Evolutionary conservation across 192 early-diverging fungal species (phyloP), one percentile per base, ranked within the genome.

Genomic region (Jimgerdemannia flammicorona): DNA sequence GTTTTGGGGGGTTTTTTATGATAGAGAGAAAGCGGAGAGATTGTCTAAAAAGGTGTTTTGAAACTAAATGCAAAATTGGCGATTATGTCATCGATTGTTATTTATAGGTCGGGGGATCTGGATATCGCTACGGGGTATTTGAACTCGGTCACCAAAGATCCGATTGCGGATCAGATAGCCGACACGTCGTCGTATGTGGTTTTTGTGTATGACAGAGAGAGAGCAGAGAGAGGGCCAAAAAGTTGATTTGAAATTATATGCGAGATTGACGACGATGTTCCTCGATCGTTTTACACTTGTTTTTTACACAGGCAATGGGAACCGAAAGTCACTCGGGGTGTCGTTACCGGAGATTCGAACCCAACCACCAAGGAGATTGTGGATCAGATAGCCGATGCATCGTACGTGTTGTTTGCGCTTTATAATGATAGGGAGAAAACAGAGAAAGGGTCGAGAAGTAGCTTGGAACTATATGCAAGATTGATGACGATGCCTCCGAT

Each of bases 301-400:
- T 29, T 29, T 29, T 29, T 29, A 1, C 2, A 6, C 72, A 91
- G 88, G 18, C 29, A 79, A n/a, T 72, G 93, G 20, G 81, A 89
- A 3, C 74, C 85, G 0, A 64, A 73, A 7, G 68, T 92, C 1
- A 86, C 90, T 0, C 76, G 82, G 44, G 86, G 79, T 3, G 86
- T 95, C 73, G 93, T 92, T 1, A 74, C 76, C 39, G 91, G 88
- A 19, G 69, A 83, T 4, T n/a, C 93, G 14, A 80, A 94, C 71
- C 94, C 93, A 11, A 78, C 90, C 17, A 80, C 86, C 3, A 85
- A 88, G 41, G 17, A 72, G 0, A 83, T 91, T 78, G 78, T 71
- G 43, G 29, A 66, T 29, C 29, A 43, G 20, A 29, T 41, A 18
- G 39, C 14, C 69, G 29, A 29, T 29, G 29, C 1, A 29, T 29